Conservation (phyloP, 495 filamentous ascomycete genomes). For the Penicillium dipodomyicola region DNA sequence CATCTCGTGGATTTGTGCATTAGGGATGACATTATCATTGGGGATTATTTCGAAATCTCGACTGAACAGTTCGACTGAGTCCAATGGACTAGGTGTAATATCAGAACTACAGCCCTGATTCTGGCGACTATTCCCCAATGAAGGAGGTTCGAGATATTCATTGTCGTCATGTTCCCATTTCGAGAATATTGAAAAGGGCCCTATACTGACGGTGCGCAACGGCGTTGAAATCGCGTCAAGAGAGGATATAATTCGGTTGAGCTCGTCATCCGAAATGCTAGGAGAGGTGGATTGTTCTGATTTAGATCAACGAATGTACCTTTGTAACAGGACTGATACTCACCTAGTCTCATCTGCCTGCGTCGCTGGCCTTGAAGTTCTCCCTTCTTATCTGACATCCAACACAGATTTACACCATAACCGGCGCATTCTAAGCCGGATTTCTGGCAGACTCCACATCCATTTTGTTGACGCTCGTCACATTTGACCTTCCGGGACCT, state of each 20-base stretch:
- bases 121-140: not conserved
- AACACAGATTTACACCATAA: conserved; percentile 8
- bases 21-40: not conserved
- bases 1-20: not conserved
- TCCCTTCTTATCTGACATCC: conserved; percentile 6
- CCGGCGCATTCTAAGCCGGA: conserved; percentile 7
- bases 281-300: conserved; percentile 9
- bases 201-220: not conserved
- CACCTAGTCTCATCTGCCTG: conserved; percentile 10
- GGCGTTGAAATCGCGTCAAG: conserved; percentile 2
- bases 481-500: conserved; percentile 15
- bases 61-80: not conserved
- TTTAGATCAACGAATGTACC: not conserved
- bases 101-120: not conserved
- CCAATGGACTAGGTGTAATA: not conserved
- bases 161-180: not conserved
- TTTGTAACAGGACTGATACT: not conserved
- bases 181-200: conserved; percentile 9
- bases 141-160: not conserved
- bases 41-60: not conserved
- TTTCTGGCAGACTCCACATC: conserved; percentile 12
- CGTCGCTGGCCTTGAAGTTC: not conserved
- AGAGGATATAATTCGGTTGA: conserved; percentile 6
- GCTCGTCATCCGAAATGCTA: conserved; percentile 4
- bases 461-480: conserved; percentile 11